Base-by-base conservation (phyloP, 2,329 filamentous ascomycete genomes). In the Canariomyces notabilis region DNA sequence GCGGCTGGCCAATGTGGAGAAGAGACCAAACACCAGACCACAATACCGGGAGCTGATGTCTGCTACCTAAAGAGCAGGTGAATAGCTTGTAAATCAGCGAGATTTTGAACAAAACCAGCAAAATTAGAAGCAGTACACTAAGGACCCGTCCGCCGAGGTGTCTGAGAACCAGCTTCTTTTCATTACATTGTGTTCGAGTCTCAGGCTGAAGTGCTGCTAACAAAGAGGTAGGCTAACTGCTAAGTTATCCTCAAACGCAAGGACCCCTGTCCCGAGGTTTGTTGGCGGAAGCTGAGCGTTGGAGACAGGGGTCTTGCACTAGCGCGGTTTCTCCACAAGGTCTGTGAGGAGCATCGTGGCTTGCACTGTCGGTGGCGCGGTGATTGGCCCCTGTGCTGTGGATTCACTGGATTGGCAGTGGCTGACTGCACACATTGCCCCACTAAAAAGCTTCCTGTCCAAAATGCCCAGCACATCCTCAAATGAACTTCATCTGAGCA, bases 1-100 rank as follows among this genome's bases (percentile, higher is more conserved):
- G 42, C 36, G 51, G 51, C 44, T 48, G 45, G 38, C 22, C 42
- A 53, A 42, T 50, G 51, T 53, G 51, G 51, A 44, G 50, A 42
- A 45, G 38, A 45, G 21, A 32, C 14, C 19, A 35, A 37, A 26
- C 16, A 26, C 29, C 40, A 38, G 37, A 37, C 9, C 12, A 35
- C 5, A 16, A 35, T 15, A 37, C 15, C 11, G 6, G 9, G n/a
- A 20, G n/a, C 23, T 31, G 22, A 31, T n/a, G n/a, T n/a, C n/a
- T n/a, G n/a, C n/a, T n/a, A 32, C 32, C 35, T 12, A 39, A 37
- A 22, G 18, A 26, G 34, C 22, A 34, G 9, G 19, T 3, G 11
- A n/a, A n/a, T n/a, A n/a, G n/a, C n/a, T n/a, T n/a, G n/a, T n/a
- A n/a, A n/a, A n/a, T n/a, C n/a, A n/a, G n/a, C n/a, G n/a, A n/a